Evolutionary conservation across 169 alveolate species (phyloP), one percentile per base, ranked within the genome.

Genomic region (Eimeria falciformis): DNA sequence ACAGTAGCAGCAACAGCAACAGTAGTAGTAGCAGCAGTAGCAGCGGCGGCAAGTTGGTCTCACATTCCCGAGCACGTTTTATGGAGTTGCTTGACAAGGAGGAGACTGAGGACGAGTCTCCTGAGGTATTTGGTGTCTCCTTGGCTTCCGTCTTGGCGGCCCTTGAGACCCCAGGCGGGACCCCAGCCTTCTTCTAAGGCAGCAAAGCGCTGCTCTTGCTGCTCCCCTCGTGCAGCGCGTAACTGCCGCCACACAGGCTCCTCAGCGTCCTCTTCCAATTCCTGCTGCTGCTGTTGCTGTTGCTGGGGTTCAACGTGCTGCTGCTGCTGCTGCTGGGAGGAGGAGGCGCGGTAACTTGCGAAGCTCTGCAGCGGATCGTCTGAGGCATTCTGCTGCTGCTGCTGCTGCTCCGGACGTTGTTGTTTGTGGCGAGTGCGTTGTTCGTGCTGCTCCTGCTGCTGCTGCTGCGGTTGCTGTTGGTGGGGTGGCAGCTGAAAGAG

Each of bases 231-330:
- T 21, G 47, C 81, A 0, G 81, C 81, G 11, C 81, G 81, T 2
- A 68, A 2, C 43, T 68, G 81, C 43, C 81, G 81, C 81, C 81
- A 68, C 47, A 68, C 50, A 27, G 81, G 81, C 81, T 25, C 81
- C 46, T 27, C 81, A 6, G 9, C 50, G 50, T 68, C 14, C 50
- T 17, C 50, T 7, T 68, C 40, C 47, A 27, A 17, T 33, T 68
- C 50, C 3, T 68, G 81, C 81, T 68, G 81, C 81, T 68, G 81
- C 47, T 68, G 81, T 25, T 68, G 81, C n/a, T 68, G 81, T 47
- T 27, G 81, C 81, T 25, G 81, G 50, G 11, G 2, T 29, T 1
- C 40, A 5, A 7, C n/a, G 5, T 27, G 81, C 47, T 68, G 81
- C 47, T 3, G 81, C 50, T 17, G 53, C 81, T 68, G 81, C 40